Evolutionary conservation across 768 basidiomycete species (phyloP), one percentile per base, ranked within the genome.

Genomic region (Porphyrellus cyaneotinctus): DNA sequence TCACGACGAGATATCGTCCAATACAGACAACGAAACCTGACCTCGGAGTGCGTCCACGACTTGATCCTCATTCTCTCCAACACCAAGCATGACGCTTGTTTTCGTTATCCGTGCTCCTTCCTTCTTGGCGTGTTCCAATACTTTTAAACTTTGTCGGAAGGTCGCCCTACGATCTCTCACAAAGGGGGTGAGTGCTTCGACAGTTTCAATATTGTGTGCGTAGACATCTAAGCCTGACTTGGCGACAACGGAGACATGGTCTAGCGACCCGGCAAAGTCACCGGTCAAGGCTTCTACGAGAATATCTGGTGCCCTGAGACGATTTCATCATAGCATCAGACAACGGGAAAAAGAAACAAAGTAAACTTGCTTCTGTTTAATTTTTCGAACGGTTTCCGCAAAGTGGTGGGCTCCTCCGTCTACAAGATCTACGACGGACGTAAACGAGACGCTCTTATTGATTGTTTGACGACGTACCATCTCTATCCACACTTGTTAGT

Each of bases 71-170:
- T 78, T 81, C 75, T 99, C 97, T 10, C 97, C 97, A 2, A 98
- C 86, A 52, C 97, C 97, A 42, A 99, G 83, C 97, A 99, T 99
- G 54, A 99, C 87, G 65, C 95, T 97, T 10, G 94, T 97, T 76
- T 99, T 99, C 10, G 97, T 98, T 51, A 99, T 79, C 43, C 82
- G 81, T 3, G 89, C 91, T 8, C 88, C 91, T 54, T 85, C 78
- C 53, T 81, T 80, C 74, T 95, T 95, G 13, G 92, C 92, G 47
- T 84, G 84, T 65, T 88, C 78, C 2, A 95, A 76, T 3, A 95
- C 91, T 58, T 76, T 76, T 49, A 95, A 72, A 68, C 86, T 94
- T 71, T 87, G 90, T 39, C 88, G 75, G 74, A 95, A 95, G 15
- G 85, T 91, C 17, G 97, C 97, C 46, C 95, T 82, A 22, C 94